Evolutionary conservation across 768 basidiomycete genomes (phyloP), one percentile per base, ranked within the genome.

Genomic region (Phaeotremella fagi): DNA sequence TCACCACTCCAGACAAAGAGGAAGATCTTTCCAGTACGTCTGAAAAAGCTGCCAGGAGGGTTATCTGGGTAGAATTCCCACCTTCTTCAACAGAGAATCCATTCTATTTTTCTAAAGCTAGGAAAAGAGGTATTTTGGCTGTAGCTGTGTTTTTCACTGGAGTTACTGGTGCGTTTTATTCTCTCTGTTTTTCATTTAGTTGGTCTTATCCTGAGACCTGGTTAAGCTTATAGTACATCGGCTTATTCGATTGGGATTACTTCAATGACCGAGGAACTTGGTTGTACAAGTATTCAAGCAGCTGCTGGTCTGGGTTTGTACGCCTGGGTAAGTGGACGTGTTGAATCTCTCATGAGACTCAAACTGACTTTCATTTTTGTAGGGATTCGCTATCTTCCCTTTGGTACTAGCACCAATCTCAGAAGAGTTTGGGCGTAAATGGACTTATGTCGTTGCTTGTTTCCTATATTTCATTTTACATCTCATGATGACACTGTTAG

Each of bases 301-400:
- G 45, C 62, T 0, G 52, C 66, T 14, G 75, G 71, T 5, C 49
- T 74, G 23, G 65, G 57, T 27, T 54, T 63, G 45, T 76, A 57
- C 33, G 54, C 48, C 12, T 59, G 52, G 37, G 53, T 51, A 33
- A 37, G 59, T 59, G 16, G 7, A 7, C n/a, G n/a, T n/a, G n/a
- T n/a, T n/a, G n/a, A n/a, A n/a, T n/a, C n/a, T n/a, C n/a, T n/a
- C n/a, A n/a, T n/a, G n/a, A n/a, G n/a, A n/a, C n/a, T n/a, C n/a
- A n/a, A 46, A 5, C 29, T 48, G 47, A 35, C 26, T 35, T n/a
- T 9, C 33, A n/a, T 9, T n/a, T 31, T 18, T 50, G 12, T 26
- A 55, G 66, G 72, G 70, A 0, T 75, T 75, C 38, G 74, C 62
- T 0, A 55, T 72, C 18, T 66, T 63, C 0, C 75, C 74, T 6